Percentiles rank a stretch among this genome's conserved stretches.
Conservation (phyloP, 371 early-diverging fungal species). For the Mortierella sp. region DNA sequence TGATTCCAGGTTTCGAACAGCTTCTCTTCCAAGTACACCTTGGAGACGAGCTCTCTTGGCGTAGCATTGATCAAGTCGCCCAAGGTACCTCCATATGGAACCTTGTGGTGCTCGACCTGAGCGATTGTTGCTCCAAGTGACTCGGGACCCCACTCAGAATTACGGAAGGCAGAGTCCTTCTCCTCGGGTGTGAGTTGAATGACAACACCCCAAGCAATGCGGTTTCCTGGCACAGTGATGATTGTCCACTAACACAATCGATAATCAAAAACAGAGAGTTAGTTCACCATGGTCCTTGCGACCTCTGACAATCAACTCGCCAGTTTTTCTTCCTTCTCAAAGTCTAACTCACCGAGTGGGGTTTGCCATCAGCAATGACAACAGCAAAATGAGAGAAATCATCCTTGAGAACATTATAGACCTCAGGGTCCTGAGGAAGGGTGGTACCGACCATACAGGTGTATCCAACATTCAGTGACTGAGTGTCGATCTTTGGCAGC, state of each 20-base stretch:
- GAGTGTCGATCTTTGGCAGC: constrained; percentile 16
- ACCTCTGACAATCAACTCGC: too few relatives aligned
- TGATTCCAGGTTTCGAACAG: constrained; percentile 36
- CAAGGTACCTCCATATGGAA: constrained; percentile 29
- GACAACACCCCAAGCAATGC: constrained; percentile 21
- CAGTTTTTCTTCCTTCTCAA: too few relatives aligned
- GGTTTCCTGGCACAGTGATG: constrained; percentile 23
- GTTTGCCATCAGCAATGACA: constrained; percentile 18
- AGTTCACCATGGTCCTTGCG: too few relatives aligned
- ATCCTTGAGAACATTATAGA: constrained; percentile 26
- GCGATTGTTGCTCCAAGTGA: constrained; percentile 1
- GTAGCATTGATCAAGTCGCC: constrained; percentile 33
- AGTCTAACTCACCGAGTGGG: constrained; percentile 11
- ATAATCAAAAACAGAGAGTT: neutral
- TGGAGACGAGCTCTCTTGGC: constrained; percentile 25
- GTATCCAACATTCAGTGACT: constrained; percentile 15
- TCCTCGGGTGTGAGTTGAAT: constrained; percentile 13
- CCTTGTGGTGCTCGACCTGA: constrained; percentile 9
- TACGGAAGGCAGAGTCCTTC: constrained; percentile 22
- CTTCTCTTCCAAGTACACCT: constrained; percentile 38
- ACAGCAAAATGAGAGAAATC: constrained; percentile 9
- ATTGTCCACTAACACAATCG: constrained; percentile 14
- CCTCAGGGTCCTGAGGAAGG: constrained; percentile 20
- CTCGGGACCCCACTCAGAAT: constrained; percentile 37
- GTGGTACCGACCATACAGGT: constrained; percentile 28